A percentile compares a stretch with the other conserved stretches of the same genome.
Evolutionary conservation across 176 grass and related monocot species (phyloP).

Genomic region (sorghum (Sorghum bicolor)): DNA sequence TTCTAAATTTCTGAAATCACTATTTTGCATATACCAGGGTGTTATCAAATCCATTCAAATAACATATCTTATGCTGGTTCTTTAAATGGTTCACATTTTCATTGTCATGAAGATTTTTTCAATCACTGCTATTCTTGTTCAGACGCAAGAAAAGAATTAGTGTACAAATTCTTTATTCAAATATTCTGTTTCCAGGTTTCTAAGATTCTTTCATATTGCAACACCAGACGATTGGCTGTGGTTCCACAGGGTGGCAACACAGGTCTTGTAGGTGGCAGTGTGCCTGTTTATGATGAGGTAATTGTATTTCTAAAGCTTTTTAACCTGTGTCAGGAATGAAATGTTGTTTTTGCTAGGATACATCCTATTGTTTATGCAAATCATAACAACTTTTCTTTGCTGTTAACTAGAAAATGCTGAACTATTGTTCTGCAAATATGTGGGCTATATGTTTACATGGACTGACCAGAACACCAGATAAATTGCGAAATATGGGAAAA

Average conservation of each 20-base stretch:
- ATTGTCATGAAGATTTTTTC: neutral
- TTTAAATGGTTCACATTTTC: neutral
- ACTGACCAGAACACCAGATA: neutral
- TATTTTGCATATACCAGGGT: neutral
- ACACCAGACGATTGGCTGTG: constrained; percentile 75
- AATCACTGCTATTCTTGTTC: neutral
- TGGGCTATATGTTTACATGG: constrained; percentile 21
- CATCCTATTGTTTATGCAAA: neutral
- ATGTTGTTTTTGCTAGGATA: neutral
- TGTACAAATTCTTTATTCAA: constrained; percentile 22
- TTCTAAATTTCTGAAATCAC: neutral
- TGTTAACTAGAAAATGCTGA: neutral
- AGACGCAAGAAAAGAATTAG: neutral
- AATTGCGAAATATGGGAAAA: neutral
- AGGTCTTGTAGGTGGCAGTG: constrained; percentile 95
- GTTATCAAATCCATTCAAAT: neutral
- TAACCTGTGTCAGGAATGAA: neutral
- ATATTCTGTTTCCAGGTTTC: constrained; percentile 67
- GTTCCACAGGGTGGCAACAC: constrained; percentile 95
- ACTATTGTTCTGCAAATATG: neutral
- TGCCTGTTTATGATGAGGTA: constrained; percentile 97
- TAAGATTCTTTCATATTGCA: constrained; percentile 94
- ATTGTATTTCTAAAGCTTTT: neutral
- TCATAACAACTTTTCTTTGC: neutral
- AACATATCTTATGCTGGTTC: neutral